phyloP scores from a whole-genome alignment of 495 filamentous ascomycete genomes.

The Daldinia vernicosa region DNA sequence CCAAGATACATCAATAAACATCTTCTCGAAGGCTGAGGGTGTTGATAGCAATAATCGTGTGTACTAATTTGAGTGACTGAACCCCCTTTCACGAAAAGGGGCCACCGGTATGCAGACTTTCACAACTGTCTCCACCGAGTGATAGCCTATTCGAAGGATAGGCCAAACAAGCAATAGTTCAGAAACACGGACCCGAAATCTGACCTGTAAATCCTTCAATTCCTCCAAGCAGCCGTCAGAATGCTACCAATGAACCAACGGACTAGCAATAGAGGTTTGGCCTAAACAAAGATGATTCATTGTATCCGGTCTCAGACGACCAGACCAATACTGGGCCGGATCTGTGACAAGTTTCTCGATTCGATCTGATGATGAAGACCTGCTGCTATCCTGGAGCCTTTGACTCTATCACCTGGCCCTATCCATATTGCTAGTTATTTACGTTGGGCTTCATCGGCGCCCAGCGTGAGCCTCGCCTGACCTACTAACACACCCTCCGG shows the following conservation, averaged over 20 bases:
- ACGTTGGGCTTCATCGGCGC: neutral
- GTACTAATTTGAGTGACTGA: slow-evolving; percentile 1
- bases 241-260: neutral
- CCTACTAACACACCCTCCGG: neutral
- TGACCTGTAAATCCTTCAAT: slow-evolving; percentile 3
- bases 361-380: neutral
- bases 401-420: neutral
- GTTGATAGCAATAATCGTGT: neutral
- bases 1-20: neutral
- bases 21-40: neutral
- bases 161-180: neutral
- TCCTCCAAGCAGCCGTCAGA: neutral
- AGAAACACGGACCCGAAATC: neutral
- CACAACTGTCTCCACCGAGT: neutral
- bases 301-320: neutral
- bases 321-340: neutral
- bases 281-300: slow-evolving; percentile 1
- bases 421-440: neutral
- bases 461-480: neutral
- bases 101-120: neutral
- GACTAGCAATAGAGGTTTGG: neutral
- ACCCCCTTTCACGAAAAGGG: neutral
- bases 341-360: neutral
- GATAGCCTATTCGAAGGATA: slow-evolving; percentile 11
- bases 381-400: neutral